A percentile compares a stretch with the other conserved stretches of the same genome.
Conservation (phyloP, 306 rosid species). For the Delonix regia region DNA sequence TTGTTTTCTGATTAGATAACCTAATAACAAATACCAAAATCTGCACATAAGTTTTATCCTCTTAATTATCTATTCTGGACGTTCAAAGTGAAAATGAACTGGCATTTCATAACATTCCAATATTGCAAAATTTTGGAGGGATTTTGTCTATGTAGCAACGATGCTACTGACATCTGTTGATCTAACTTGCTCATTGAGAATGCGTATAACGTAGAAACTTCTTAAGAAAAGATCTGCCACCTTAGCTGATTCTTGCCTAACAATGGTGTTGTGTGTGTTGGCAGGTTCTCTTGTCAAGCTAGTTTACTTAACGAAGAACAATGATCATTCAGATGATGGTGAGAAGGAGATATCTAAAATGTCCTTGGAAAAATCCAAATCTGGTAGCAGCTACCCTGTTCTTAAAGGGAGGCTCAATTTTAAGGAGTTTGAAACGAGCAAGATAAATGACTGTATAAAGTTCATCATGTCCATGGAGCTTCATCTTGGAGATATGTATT, state of each 20-base stretch:
- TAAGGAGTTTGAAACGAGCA: slow-evolving; percentile 79
- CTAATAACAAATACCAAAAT: background rate
- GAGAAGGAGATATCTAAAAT: slow-evolving; percentile 45
- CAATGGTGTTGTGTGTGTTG: slow-evolving; percentile 34
- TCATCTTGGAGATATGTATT: slow-evolving; percentile 58
- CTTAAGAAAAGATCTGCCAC: slow-evolving; percentile 15
- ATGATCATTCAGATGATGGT: slow-evolving; percentile 42
- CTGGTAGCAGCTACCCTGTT: slow-evolving; percentile 39
- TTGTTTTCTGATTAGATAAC: too few relatives aligned
- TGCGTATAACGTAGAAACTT: background rate
- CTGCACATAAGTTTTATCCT: background rate
- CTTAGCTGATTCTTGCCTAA: background rate
- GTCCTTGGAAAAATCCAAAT: slow-evolving; percentile 42
- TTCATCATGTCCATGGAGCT: slow-evolving; percentile 74
- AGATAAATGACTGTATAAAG: slow-evolving; percentile 75
- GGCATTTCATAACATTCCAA: background rate
- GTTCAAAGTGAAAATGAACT: slow-evolving; percentile 8
- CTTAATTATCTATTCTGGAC: background rate
- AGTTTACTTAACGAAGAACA: slow-evolving; percentile 75
- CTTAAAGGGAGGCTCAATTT: slow-evolving; percentile 83
- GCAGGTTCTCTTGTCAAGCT: slow-evolving; percentile 81
- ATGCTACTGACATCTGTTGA: slow-evolving; percentile 1
- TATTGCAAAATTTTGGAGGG: background rate
- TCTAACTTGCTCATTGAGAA: slow-evolving; percentile 19
- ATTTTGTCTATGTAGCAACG: slow-evolving; percentile 1